phyloP scores from a whole-genome alignment of 2,329 filamentous ascomycete genomes.

The Fusarium sp. region DNA sequence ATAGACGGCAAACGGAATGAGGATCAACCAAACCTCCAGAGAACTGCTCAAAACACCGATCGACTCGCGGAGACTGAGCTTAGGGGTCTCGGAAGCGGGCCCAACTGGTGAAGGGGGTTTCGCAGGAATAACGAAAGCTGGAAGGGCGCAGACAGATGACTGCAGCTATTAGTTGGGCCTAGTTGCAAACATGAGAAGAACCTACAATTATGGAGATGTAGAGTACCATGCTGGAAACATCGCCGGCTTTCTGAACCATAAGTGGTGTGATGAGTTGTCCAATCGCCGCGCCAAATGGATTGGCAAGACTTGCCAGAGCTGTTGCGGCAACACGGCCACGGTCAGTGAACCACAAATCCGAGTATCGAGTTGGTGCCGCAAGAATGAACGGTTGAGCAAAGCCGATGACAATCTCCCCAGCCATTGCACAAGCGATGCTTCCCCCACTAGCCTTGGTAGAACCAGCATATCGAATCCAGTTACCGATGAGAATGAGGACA shows the following conservation, averaged over 20 bases:
- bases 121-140: constrained; percentile 84
- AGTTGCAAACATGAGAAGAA: background rate
- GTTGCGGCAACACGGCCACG: constrained; percentile 87
- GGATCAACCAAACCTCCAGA: constrained; percentile 81
- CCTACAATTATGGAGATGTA: constrained; percentile 85
- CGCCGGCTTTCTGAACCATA: constrained; percentile 71
- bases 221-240: constrained; percentile 85
- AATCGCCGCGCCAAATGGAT: constrained; percentile 88
- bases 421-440: constrained; percentile 82
- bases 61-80: constrained; percentile 64
- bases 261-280: constrained; percentile 88
- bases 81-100: constrained; percentile 71
- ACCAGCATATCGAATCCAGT: constrained; percentile 91
- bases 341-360: constrained; percentile 93
- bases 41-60: constrained; percentile 65
- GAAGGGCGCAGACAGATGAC: constrained; percentile 68
- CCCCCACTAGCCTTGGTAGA: constrained; percentile 66
- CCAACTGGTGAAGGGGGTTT: constrained; percentile 81
- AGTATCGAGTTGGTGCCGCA: constrained; percentile 88
- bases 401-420: constrained; percentile 91
- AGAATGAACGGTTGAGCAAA: constrained; percentile 93
- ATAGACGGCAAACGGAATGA: constrained; percentile 84
- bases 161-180: constrained; percentile 36
- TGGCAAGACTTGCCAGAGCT: constrained; percentile 85
- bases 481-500: constrained; percentile 80